phyloP scores from a whole-genome alignment of 2,329 filamentous ascomycete species.

The Verruconis gallopava region DNA sequence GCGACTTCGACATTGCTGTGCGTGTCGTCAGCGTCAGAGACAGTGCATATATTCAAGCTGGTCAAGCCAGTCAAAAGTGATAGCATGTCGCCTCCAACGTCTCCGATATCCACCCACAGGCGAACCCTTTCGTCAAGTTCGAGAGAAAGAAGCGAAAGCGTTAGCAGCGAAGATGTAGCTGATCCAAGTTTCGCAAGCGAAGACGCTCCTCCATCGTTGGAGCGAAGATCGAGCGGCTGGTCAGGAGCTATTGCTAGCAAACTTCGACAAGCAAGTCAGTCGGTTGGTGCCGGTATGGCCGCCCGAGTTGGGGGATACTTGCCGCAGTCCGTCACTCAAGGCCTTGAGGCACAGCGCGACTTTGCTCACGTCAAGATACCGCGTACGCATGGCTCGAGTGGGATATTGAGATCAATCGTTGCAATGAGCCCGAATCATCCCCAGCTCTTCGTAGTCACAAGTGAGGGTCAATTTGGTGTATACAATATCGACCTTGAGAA shows the following conservation, averaged over 20 bases:
- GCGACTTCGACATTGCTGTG: slow-evolving; percentile 83
- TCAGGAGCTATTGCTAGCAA: background rate
- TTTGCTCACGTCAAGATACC: slow-evolving; percentile 96
- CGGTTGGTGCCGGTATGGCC: slow-evolving; percentile 30
- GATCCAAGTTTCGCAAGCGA: slow-evolving; percentile 22
- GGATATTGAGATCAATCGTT: slow-evolving; percentile 74
- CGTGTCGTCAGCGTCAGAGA: slow-evolving; percentile 92
- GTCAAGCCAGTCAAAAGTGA: slow-evolving; percentile 1
- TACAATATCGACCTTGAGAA: slow-evolving; percentile 92
- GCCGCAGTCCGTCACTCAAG: slow-evolving; percentile 86
- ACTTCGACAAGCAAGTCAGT: background rate
- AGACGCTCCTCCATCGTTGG: slow-evolving; percentile 17
- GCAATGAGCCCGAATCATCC: slow-evolving; percentile 91
- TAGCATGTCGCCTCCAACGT: background rate
- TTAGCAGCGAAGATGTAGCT: slow-evolving; percentile 1
- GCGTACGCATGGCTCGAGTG: slow-evolving; percentile 36
- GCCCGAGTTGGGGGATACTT: slow-evolving; percentile 85
- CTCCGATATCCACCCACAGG: background rate
- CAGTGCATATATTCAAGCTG: slow-evolving; percentile 89
- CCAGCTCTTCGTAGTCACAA: slow-evolving; percentile 96
- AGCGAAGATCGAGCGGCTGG: slow-evolving; percentile 1
- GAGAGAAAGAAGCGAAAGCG: background rate
- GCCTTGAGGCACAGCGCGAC: slow-evolving; percentile 91
- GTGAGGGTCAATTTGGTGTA: slow-evolving; percentile 86
- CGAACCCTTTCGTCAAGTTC: background rate